phyloP scores from a whole-genome alignment of 2,329 filamentous ascomycete species.

The Stachybotrys chlorohalonatus region DNA sequence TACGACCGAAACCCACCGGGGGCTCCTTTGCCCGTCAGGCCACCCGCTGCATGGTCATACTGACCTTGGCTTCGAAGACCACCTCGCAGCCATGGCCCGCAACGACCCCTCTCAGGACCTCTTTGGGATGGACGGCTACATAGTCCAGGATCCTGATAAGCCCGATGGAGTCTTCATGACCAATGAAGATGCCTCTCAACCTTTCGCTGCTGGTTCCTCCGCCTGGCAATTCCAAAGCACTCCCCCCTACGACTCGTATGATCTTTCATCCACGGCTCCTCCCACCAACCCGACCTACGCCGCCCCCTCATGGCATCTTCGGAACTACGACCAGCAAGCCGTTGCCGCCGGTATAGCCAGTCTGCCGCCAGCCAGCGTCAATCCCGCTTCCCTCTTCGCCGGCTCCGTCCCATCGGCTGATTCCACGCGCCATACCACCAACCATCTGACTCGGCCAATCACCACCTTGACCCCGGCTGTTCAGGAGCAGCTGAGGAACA shows the following conservation, averaged over 20 bases:
- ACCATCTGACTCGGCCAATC: constrained; percentile 19
- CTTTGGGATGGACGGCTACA: constrained; percentile 33
- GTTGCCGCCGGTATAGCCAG: constrained; percentile 21
- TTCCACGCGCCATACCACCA: constrained; percentile 15
- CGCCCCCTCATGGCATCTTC: constrained; percentile 23
- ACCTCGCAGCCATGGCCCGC: constrained; percentile 26
- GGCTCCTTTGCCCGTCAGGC: constrained; percentile 14
- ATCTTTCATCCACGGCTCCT: constrained; percentile 26
- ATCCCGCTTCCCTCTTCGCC: constrained; percentile 25
- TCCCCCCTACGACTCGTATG: constrained; percentile 37
- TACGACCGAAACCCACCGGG: neutral
- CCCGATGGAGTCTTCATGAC: constrained; percentile 19
- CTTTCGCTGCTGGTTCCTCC: constrained; percentile 19
- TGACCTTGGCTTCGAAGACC: constrained; percentile 14
- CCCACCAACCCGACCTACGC: constrained; percentile 21
- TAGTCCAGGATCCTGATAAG: constrained; percentile 23
- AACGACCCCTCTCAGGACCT: constrained; percentile 29
- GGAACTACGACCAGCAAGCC: constrained; percentile 24
- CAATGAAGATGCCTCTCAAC: constrained; percentile 23
- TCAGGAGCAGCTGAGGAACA: constrained; percentile 51
- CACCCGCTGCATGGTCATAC: constrained; percentile 19
- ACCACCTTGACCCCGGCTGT: constrained; percentile 44
- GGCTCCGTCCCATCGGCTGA: constrained; percentile 15
- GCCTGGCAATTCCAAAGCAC: constrained; percentile 41
- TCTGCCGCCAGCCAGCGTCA: constrained; percentile 22